These are phyloP conservation scores for Debaryomycetaceae sp. DNA, from an alignment of 1,139 yeast genomes.

Conservation along the genomic window DNA sequence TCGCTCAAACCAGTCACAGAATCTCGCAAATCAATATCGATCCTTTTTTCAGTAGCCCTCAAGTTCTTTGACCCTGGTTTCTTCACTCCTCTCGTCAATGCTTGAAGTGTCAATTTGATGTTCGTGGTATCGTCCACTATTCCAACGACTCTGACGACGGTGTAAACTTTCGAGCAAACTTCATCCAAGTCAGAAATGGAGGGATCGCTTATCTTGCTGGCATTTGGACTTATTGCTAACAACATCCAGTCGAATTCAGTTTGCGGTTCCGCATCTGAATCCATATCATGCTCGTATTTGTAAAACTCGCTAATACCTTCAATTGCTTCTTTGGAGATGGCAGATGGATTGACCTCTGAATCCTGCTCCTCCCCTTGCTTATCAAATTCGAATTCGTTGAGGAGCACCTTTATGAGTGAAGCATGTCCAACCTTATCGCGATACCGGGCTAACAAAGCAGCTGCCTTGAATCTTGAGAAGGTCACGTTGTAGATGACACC, in stretches of 20 bases:
- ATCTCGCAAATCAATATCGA: conserved; percentile 26
- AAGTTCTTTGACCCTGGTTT: conserved; percentile 9
- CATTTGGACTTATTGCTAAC: conserved; percentile 40
- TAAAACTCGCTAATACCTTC: conserved; percentile 32
- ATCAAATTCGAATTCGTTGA: conserved; percentile 34
- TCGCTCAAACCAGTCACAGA: conserved; percentile 14
- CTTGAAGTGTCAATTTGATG: conserved; percentile 50
- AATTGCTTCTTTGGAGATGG: conserved; percentile 32
- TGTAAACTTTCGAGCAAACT: conserved; percentile 24
- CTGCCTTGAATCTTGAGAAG: conserved; percentile 47
- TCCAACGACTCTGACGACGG: conserved; percentile 50
- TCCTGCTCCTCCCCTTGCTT: conserved; percentile 15
- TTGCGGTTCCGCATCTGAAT: conserved; percentile 10
- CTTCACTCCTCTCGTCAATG: conserved; percentile 44
- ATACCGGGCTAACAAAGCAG: conserved; percentile 41
- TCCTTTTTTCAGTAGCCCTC: conserved; percentile 26
- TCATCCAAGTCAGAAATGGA: conserved; percentile 10
- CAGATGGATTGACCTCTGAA: conserved; percentile 17
- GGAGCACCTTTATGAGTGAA: conserved; percentile 28
- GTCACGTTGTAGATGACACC: conserved; percentile 59
- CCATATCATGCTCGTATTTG: conserved; percentile 16
- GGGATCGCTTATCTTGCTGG: conserved; percentile 31
- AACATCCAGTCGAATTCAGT: conserved; percentile 37
- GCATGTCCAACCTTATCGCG: conserved; percentile 26
- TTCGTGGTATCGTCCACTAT: conserved; percentile 44